Conservation (phyloP, 1,284 basidiomycete genomes). For the Sporisorium scitamineum region DNA sequence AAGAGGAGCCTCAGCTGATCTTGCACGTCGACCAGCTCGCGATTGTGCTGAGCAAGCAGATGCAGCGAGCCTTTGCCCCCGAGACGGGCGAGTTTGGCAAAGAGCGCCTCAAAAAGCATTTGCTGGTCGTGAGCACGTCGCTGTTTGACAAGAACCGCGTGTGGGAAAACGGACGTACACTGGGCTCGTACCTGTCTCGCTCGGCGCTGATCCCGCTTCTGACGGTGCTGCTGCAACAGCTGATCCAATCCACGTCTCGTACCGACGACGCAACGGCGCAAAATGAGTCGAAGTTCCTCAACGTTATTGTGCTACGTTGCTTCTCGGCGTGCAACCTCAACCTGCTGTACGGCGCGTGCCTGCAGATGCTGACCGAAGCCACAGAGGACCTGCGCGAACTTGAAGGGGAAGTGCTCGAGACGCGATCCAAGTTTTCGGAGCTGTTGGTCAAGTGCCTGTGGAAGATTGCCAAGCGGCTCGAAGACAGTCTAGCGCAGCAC, state of each 20-base stretch:
- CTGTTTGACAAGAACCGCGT: slow-evolving; percentile 55
- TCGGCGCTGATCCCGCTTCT: slow-evolving; percentile 71
- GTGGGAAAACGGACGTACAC: slow-evolving; percentile 55
- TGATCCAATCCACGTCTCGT: slow-evolving; percentile 76
- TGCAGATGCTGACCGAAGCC: slow-evolving; percentile 85
- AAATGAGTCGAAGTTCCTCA: slow-evolving; percentile 93
- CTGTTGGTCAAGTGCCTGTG: slow-evolving; percentile 97
- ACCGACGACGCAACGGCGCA: slow-evolving; percentile 70
- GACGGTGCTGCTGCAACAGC: slow-evolving; percentile 87
- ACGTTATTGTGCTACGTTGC: slow-evolving; percentile 93
- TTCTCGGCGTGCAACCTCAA: slow-evolving; percentile 92
- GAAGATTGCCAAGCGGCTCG: slow-evolving; percentile 95
- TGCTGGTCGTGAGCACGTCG: slow-evolving; percentile 55
- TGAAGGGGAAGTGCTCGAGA: slow-evolving; percentile 61
- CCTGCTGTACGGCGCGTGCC: slow-evolving; percentile 87
- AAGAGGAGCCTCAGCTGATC: slow-evolving; percentile 44
- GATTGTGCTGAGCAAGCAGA: slow-evolving; percentile 59
- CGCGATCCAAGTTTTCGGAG: slow-evolving; percentile 85
- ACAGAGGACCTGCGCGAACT: slow-evolving; percentile 83
- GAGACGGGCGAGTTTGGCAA: slow-evolving; percentile 21
- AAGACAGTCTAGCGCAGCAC: slow-evolving; percentile 85
- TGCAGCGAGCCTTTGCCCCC: slow-evolving; percentile 50
- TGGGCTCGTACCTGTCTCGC: slow-evolving; percentile 57
- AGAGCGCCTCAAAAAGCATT: slow-evolving; percentile 62
- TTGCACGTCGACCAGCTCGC: slow-evolving; percentile 74